Evolutionary conservation across 768 basidiomycete species (phyloP).

Genomic region (Cubamyces lactineus): DNA sequence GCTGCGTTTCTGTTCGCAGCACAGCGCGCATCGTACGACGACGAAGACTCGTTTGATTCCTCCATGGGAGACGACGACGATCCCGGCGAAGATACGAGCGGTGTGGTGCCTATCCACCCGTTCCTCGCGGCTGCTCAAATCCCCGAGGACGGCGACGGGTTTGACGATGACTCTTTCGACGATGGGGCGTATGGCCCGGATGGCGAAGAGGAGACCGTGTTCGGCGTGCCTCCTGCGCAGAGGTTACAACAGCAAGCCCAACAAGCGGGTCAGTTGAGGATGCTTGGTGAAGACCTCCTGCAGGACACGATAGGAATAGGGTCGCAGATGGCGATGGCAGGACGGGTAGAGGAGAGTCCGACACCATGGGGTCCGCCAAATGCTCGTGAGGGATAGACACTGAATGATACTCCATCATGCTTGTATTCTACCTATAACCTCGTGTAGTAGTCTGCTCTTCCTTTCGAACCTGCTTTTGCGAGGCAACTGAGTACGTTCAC

Average conservation of each 20-base stretch:
- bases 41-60: conserved; percentile 53
- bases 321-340: conserved; percentile 49
- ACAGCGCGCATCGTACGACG: conserved; percentile 41
- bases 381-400: not conserved
- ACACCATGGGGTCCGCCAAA: conserved; percentile 46
- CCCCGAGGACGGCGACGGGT: conserved; percentile 49
- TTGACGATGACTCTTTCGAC: conserved; percentile 53
- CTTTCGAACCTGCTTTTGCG: too few species aligned
- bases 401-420: not conserved
- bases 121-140: conserved; percentile 50
- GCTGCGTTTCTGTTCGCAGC: conserved; percentile 72
- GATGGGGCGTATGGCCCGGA: conserved; percentile 40
- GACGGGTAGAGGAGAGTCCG: conserved; percentile 65
- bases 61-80: conserved; percentile 52
- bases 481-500: too few species aligned
- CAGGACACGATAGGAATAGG: conserved; percentile 68
- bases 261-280: conserved; percentile 43
- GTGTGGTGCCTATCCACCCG: conserved; percentile 56
- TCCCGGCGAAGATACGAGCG: conserved; percentile 33
- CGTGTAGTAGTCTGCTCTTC: not conserved
- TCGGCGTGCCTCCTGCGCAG: conserved; percentile 62
- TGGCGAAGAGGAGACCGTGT: conserved; percentile 65
- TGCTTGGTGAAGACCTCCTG: conserved; percentile 66
- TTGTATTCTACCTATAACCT: not conserved
- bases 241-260: conserved; percentile 20